Evolutionary conservation across 176 grass and related monocot species (phyloP).

Genomic region (Carex pumila): DNA sequence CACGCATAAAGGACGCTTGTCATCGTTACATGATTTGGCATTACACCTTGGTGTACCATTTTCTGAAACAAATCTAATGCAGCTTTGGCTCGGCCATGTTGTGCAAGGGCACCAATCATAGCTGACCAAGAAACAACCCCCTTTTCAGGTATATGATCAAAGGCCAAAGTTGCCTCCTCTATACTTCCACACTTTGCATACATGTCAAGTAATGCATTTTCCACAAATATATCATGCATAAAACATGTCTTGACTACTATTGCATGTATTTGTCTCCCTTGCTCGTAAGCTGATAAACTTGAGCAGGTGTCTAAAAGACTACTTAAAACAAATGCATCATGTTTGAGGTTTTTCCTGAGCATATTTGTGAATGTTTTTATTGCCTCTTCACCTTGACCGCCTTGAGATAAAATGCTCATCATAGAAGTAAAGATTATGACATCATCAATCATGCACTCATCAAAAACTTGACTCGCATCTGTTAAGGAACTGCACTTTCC

Average conservation of each 20-base stretch:
- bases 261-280: slow-evolving; percentile 78
- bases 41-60: slow-evolving; percentile 54
- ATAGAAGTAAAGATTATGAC: slow-evolving; percentile 75
- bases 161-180: slow-evolving; percentile 63
- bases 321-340: slow-evolving; percentile 72
- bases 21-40: slow-evolving; percentile 80
- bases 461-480: slow-evolving; percentile 48
- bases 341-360: slow-evolving; percentile 56
- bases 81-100: slow-evolving; percentile 72
- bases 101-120: slow-evolving; percentile 88
- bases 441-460: slow-evolving; percentile 48
- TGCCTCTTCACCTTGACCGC: slow-evolving; percentile 61
- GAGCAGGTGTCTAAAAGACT: slow-evolving; percentile 77
- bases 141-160: slow-evolving; percentile 49
- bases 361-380: slow-evolving; percentile 70
- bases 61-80: slow-evolving; percentile 55
- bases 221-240: slow-evolving; percentile 59
- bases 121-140: slow-evolving; percentile 92
- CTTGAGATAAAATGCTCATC: slow-evolving; percentile 67
- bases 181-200: slow-evolving; percentile 89
- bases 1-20: slow-evolving; percentile 80
- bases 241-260: slow-evolving; percentile 61
- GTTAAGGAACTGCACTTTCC: slow-evolving; percentile 54
- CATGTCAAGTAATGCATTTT: slow-evolving; percentile 85
- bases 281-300: slow-evolving; percentile 81